These are phyloP conservation scores for Huntiella savannae DNA, from an alignment of 2,329 filamentous ascomycete genomes.

Conservation along the genomic window DNA sequence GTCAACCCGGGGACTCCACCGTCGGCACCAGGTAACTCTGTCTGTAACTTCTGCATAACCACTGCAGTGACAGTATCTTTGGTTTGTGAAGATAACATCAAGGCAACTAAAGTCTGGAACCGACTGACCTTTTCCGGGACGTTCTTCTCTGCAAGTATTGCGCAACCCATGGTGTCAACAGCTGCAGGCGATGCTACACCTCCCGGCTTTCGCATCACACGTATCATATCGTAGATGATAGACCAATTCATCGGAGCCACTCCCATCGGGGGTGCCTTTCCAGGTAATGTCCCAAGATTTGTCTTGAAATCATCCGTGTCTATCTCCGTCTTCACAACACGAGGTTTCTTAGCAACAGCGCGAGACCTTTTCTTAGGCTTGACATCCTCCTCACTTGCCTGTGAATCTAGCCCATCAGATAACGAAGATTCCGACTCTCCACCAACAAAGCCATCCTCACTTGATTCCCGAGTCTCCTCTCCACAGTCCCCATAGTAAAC, in stretches of 20 bases:
- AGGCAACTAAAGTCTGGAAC: conserved; percentile 68
- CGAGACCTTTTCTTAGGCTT: no score
- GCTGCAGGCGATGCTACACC: conserved; percentile 51
- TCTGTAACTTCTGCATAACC: conserved; percentile 63
- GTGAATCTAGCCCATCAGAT: no score
- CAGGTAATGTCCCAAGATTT: no score
- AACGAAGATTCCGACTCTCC: no score
- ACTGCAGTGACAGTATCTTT: conserved; percentile 81
- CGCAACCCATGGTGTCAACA: conserved; percentile 96
- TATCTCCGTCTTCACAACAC: no score
- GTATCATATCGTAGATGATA: conserved; percentile 57
- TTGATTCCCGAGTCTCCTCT: no score
- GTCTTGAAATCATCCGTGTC: no score
- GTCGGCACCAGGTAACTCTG: conserved; percentile 40
- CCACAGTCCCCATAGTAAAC: no score
- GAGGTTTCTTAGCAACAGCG: no score
- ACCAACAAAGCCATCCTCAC: no score
- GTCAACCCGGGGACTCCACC: conserved; percentile 39
- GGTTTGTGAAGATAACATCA: conserved; percentile 86
- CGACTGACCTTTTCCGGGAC: conserved; percentile 39
- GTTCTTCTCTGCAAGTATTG: conserved; percentile 41
- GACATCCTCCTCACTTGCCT: no score
- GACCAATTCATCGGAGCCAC: conserved; percentile 67
- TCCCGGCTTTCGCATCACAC: conserved; percentile 48
- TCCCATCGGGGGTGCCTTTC: background rate